These are phyloP conservation scores for Fusarium palustre DNA, from an alignment of 2,329 filamentous ascomycete genomes.

Conservation along the genomic window DNA sequence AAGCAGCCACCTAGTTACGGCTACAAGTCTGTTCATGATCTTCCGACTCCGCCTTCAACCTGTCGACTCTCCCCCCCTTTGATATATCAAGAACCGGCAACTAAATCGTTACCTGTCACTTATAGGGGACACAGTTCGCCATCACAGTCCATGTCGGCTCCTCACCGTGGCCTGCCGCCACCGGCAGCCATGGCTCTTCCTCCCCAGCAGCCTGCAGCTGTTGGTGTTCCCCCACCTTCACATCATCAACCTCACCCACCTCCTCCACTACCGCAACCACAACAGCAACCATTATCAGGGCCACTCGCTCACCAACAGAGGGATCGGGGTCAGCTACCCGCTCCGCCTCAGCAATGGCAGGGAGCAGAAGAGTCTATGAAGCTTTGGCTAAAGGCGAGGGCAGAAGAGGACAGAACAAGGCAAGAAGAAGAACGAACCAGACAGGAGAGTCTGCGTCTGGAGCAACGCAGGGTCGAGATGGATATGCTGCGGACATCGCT, in stretches of 20 bases:
- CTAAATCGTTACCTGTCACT: constrained; percentile 55
- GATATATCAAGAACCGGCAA: constrained; percentile 60
- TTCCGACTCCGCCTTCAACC: constrained; percentile 68
- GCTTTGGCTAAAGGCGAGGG: constrained; percentile 76
- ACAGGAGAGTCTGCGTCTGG: constrained; percentile 74
- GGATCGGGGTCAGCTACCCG: constrained; percentile 67
- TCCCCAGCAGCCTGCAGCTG: constrained; percentile 56
- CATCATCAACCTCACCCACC: constrained; percentile 50
- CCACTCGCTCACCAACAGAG: constrained; percentile 50
- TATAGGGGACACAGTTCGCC: constrained; percentile 61
- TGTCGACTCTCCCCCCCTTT: constrained; percentile 67
- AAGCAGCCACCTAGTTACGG: constrained; percentile 70
- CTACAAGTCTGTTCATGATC: constrained; percentile 71
- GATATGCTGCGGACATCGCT: constrained; percentile 78
- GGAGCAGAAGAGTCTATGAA: constrained; percentile 77
- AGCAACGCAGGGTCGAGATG: constrained; percentile 79
- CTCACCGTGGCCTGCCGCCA: constrained; percentile 76
- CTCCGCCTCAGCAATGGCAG: constrained; percentile 74
- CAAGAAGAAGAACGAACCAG: constrained; percentile 79
- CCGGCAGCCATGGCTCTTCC: constrained; percentile 74
- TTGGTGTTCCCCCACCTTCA: constrained; percentile 43
- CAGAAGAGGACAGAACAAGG: constrained; percentile 77
- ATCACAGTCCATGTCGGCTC: constrained; percentile 72
- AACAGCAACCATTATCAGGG: constrained; percentile 45
- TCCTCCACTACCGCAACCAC: constrained; percentile 35